Evolutionary conservation across 179 eudicot genomes (phyloP).

Genomic region (Beta macrorhiza): DNA sequence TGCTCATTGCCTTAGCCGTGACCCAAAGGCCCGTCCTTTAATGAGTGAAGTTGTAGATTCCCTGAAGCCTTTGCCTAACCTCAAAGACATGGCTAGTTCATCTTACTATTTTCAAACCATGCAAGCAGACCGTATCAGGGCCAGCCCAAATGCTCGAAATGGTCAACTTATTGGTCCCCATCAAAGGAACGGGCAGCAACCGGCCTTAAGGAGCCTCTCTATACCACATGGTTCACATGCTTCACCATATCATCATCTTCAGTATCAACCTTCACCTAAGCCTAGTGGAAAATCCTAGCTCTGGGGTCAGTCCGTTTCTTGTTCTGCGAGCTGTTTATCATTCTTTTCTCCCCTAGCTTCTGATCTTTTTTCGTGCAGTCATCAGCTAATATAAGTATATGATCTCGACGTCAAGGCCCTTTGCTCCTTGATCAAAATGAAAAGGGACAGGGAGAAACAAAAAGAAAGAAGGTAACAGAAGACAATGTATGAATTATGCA

Average conservation of each 20-base stretch:
- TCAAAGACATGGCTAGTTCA: slow-evolving; percentile 91
- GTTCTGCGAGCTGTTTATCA: slow-evolving; percentile 18
- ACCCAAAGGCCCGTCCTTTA: slow-evolving; percentile 71
- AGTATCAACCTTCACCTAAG: slow-evolving; percentile 52
- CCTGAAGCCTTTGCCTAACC: slow-evolving; percentile 67
- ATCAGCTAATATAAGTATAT: slow-evolving; percentile 26
- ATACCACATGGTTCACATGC: slow-evolving; percentile 68
- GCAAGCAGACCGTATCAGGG: slow-evolving; percentile 58
- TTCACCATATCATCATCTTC: slow-evolving; percentile 60
- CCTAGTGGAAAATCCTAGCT: slow-evolving; percentile 42
- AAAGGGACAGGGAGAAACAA: neutral
- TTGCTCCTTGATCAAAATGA: slow-evolving; percentile 15
- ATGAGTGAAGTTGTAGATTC: slow-evolving; percentile 85
- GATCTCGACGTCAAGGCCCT: slow-evolving; percentile 19
- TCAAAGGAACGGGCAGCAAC: slow-evolving; percentile 61
- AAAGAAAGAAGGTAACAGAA: slow-evolving; percentile 20
- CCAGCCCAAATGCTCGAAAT: slow-evolving; percentile 58
- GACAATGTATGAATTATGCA: slow-evolving; percentile 31
- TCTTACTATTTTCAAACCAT: slow-evolving; percentile 69
- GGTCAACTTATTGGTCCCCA: slow-evolving; percentile 41
- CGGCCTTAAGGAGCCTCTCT: slow-evolving; percentile 60
- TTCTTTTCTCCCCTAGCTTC: slow-evolving; percentile 20
- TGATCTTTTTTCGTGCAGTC: slow-evolving; percentile 24
- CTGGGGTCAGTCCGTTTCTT: slow-evolving; percentile 9
- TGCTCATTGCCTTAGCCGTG: slow-evolving; percentile 84